Evolutionary conservation across 345 rosid genomes (phyloP).

Genomic region (Salix dunnii): DNA sequence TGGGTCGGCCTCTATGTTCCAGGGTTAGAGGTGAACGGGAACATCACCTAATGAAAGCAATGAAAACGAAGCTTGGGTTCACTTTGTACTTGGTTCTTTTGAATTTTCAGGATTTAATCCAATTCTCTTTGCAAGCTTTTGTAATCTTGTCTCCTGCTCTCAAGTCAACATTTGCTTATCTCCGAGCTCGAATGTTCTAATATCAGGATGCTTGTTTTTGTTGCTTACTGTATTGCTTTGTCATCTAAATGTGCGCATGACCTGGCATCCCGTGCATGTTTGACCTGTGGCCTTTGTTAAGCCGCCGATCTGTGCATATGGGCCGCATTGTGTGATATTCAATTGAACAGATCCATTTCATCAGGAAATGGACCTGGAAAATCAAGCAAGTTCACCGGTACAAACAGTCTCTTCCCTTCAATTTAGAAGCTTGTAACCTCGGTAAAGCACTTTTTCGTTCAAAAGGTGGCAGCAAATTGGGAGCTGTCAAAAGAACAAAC

Average conservation of each 20-base stretch:
- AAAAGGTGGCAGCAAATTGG: neutral
- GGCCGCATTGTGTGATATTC: neutral
- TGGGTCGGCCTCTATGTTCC: conserved; percentile 8
- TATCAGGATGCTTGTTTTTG: neutral
- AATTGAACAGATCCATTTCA: neutral
- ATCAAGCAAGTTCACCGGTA: too few relatives aligned
- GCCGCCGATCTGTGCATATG: too few relatives aligned
- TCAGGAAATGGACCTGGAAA: neutral
- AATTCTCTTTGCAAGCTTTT: neutral
- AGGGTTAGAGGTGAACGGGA: neutral
- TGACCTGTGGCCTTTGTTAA: neutral
- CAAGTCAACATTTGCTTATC: neutral
- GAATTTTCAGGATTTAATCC: neutral
- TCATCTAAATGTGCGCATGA: neutral
- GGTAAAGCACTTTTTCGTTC: neutral
- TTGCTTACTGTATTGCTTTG: neutral
- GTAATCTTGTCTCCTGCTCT: neutral
- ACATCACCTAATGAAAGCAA: neutral
- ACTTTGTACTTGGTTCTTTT: neutral
- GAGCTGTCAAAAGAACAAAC: neutral
- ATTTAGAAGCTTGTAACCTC: neutral
- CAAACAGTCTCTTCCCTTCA: too few relatives aligned
- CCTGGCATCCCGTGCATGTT: neutral
- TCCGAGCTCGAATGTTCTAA: neutral
- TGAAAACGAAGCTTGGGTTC: neutral